Percentiles rank a stretch among this genome's conserved stretches.
phyloP scores from a whole-genome alignment of 495 filamentous ascomycete species.

The Podospora sp. region DNA sequence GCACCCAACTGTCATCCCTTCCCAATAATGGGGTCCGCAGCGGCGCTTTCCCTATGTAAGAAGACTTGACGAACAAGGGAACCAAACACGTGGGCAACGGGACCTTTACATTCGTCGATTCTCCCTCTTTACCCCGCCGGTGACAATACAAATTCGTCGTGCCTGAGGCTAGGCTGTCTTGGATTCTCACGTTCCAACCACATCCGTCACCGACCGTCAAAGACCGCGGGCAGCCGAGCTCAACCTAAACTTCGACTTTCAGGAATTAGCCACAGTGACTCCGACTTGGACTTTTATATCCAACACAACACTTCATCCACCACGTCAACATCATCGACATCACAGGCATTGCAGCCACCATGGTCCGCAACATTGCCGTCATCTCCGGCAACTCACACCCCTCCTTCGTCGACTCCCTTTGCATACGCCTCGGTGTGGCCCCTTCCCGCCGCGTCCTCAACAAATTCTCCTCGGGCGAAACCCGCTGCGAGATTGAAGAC shows the following conservation, averaged over 20 bases:
- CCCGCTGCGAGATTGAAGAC: conserved; percentile 91
- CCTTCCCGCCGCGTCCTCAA: conserved; percentile 78
- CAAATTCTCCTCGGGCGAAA: conserved; percentile 96
- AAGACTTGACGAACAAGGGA: background rate
- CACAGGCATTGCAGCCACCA: conserved; percentile 42
- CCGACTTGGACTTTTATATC: background rate
- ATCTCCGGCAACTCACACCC: conserved; percentile 95
- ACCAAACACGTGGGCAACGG: background rate
- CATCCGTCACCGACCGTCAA: background rate
- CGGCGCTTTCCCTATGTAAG: background rate
- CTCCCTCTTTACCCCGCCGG: background rate
- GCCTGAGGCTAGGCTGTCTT: background rate
- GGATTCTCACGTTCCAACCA: background rate
- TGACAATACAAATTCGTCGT: background rate
- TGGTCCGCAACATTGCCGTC: conserved; percentile 97
- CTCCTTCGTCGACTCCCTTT: conserved; percentile 80
- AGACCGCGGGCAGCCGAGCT: background rate
- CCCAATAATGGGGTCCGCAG: background rate
- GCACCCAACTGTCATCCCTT: background rate
- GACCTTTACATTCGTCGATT: background rate
- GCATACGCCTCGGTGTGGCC: conserved; percentile 83
- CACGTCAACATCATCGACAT: background rate
- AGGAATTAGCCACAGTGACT: background rate
- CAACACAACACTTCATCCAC: background rate
- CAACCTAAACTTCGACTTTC: background rate